A percentile compares a stretch with the other conserved stretches of the same genome.
Conservation (phyloP, 208 protist species). For the Naegleria fowleri region DNA sequence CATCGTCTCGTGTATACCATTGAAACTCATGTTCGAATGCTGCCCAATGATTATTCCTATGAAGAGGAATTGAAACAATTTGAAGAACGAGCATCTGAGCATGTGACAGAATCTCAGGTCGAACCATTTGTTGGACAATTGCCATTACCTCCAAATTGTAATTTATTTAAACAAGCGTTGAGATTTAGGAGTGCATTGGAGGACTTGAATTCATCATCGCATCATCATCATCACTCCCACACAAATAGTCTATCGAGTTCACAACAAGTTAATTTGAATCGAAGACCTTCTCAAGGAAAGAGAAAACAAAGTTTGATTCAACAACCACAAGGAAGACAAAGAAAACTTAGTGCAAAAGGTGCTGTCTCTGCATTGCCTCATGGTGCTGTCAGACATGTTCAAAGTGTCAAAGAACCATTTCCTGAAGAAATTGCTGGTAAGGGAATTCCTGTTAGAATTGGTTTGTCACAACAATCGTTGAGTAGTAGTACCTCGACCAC, state of each 20-base stretch:
- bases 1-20: background rate
- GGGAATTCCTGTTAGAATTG: background rate
- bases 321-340: background rate
- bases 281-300: background rate
- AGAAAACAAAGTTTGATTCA: background rate
- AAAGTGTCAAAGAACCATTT: background rate
- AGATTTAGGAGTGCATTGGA: background rate
- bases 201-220: background rate
- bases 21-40: background rate
- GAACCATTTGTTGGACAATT: constrained; percentile 11
- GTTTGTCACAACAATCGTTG: background rate
- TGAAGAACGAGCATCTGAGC: background rate
- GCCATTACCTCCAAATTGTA: constrained; percentile 24
- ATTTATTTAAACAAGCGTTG: constrained; percentile 5
- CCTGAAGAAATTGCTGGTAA: background rate
- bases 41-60: background rate
- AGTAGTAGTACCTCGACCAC: background rate
- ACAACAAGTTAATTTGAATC: background rate
- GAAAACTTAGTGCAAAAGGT: background rate
- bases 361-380: background rate
- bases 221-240: background rate
- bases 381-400: background rate
- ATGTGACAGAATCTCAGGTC: background rate
- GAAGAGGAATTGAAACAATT: background rate
- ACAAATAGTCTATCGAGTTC: background rate